Conservation (phyloP, 371 early-diverging fungal species). For the Coemansia sp. region DNA sequence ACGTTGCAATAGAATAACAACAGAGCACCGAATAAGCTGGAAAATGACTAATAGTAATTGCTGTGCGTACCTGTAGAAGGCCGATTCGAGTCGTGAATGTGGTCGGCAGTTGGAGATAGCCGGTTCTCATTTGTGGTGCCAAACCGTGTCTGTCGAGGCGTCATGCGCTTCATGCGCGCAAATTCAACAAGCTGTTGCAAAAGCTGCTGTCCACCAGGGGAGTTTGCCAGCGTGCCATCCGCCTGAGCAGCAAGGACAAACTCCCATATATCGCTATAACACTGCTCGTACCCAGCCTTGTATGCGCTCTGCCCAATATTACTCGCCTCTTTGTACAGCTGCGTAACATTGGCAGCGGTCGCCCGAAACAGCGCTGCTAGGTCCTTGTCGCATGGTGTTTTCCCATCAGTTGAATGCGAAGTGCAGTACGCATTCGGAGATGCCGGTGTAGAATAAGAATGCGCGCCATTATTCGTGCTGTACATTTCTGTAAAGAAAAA, state of each 20-base stretch:
- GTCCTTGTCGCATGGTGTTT: conserved; percentile 34
- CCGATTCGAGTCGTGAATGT: conserved; percentile 12
- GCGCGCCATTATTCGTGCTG: conserved; percentile 17
- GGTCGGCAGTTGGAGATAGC: not conserved
- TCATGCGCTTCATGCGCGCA: conserved; percentile 34
- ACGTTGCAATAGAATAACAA: not conserved
- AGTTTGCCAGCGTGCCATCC: not conserved
- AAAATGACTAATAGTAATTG: conserved; percentile 1
- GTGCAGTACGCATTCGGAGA: conserved; percentile 29
- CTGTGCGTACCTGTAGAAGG: conserved; percentile 26
- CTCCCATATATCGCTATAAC: conserved; percentile 45
- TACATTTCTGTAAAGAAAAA: conserved; percentile 22
- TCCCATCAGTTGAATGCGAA: conserved; percentile 11
- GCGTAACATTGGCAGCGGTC: conserved; percentile 49
- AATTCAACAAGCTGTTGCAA: conserved; percentile 37
- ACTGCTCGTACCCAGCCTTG: conserved; percentile 48
- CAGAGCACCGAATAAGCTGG: not conserved
- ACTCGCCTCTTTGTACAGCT: conserved; percentile 47
- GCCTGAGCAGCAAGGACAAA: conserved; percentile 19
- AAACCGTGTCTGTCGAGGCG: conserved; percentile 16
- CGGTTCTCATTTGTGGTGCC: not conserved
- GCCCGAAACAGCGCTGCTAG: conserved; percentile 42
- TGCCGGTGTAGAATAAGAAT: conserved; percentile 43
- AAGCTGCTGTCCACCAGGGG: conserved; percentile 4
- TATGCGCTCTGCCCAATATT: conserved; percentile 38